A percentile compares a stretch with the other conserved stretches of the same genome.
These are phyloP conservation scores for Metschnikowia orientalis DNA, from an alignment of 805 yeast species.

Conservation along the genomic window DNA sequence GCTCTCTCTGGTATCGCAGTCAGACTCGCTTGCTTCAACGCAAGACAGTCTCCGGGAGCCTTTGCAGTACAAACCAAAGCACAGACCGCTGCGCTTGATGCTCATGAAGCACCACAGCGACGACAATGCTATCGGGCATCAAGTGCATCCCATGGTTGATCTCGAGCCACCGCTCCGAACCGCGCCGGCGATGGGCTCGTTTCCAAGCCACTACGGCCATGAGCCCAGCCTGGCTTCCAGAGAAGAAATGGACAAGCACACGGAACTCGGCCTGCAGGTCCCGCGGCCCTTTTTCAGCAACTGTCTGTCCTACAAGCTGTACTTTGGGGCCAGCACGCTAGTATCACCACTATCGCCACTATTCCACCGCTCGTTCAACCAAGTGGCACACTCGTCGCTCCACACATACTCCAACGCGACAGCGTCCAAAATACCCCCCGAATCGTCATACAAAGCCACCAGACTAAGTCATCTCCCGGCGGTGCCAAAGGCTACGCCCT, in stretches of 20 bases:
- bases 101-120: slow-evolving; percentile 23
- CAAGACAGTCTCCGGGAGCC: slow-evolving; percentile 13
- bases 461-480: no score
- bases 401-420: neutral
- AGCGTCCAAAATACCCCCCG: neutral
- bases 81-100: slow-evolving; percentile 38
- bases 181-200: slow-evolving; percentile 23
- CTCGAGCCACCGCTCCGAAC: slow-evolving; percentile 18
- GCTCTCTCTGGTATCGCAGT: no score
- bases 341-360: slow-evolving; percentile 39
- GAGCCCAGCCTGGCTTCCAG: slow-evolving; percentile 16
- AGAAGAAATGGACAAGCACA: no score
- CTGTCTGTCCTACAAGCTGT: slow-evolving; percentile 4
- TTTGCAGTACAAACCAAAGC: slow-evolving; percentile 32
- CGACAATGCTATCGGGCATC: neutral
- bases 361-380: slow-evolving; percentile 34
- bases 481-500: no score
- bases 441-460: no score
- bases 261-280: no score
- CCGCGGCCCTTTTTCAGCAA: neutral
- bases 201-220: slow-evolving; percentile 6
- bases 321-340: slow-evolving; percentile 16
- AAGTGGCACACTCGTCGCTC: slow-evolving; percentile 11
- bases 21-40: neutral
- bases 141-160: slow-evolving; percentile 2